A percentile compares a stretch with the other conserved stretches of the same genome.
These are phyloP conservation scores for Colletotrichum sp. DNA, from an alignment of 2,329 filamentous ascomycete species.

Conservation along the genomic window DNA sequence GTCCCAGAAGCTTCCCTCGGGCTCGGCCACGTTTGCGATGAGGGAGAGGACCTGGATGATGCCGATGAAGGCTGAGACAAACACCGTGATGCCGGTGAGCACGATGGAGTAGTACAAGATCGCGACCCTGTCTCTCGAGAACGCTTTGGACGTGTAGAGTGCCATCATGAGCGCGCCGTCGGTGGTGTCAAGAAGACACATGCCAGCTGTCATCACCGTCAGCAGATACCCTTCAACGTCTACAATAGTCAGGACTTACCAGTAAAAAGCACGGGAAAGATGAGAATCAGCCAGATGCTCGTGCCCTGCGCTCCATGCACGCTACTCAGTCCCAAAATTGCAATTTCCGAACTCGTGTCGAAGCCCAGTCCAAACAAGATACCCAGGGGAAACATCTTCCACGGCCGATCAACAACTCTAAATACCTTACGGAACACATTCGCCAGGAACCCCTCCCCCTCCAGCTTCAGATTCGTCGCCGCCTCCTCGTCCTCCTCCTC, in stretches of 20 bases:
- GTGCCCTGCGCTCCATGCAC: conserved; percentile 87
- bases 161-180: conserved; percentile 96
- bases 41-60: conserved; percentile 83
- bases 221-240: neutral
- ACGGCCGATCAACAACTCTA: conserved; percentile 74
- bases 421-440: conserved; percentile 77
- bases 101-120: conserved; percentile 95
- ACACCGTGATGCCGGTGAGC: conserved; percentile 81
- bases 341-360: conserved; percentile 94
- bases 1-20: conserved; percentile 85
- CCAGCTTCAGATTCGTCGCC: conserved; percentile 66
- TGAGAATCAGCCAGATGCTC: conserved; percentile 90
- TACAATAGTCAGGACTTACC: conserved; percentile 47
- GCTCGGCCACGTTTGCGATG: conserved; percentile 76
- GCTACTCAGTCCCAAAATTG: conserved; percentile 86
- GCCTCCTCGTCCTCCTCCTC: conserved; percentile 29
- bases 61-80: conserved; percentile 86
- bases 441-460: conserved; percentile 79
- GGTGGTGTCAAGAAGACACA: conserved; percentile 92
- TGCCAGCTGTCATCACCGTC: conserved; percentile 65
- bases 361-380: conserved; percentile 92
- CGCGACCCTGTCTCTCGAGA: conserved; percentile 82
- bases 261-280: conserved; percentile 91
- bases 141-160: conserved; percentile 81
- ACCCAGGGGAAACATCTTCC: conserved; percentile 96